A percentile compares a stretch with the other conserved stretches of the same genome.
Evolutionary conservation across 2,329 filamentous ascomycete species (phyloP).

Genomic region (Acephala macrosclerotiorum): DNA sequence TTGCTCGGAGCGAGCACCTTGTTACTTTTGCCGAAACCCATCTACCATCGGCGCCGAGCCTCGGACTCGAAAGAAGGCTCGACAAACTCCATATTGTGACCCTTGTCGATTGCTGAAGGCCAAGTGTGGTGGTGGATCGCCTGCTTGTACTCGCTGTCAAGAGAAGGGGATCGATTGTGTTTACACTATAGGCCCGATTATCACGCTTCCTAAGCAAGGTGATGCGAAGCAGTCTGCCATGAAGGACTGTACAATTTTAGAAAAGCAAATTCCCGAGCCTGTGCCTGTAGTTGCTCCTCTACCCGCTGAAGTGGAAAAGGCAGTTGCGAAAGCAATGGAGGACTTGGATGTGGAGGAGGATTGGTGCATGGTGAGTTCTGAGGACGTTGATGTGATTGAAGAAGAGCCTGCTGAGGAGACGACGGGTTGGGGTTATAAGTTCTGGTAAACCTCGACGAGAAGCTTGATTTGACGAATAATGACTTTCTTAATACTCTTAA

Average conservation of each 20-base stretch:
- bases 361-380: conserved; percentile 2
- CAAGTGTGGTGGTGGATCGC: neutral
- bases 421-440: neutral
- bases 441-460: neutral
- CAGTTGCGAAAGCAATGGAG: neutral
- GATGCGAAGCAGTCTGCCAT: neutral
- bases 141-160: neutral
- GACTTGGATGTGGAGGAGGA: conserved; percentile 3
- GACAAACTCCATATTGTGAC: neutral
- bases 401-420: neutral
- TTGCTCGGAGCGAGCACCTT: neutral
- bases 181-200: neutral
- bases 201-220: neutral
- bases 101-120: neutral
- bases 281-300: neutral
- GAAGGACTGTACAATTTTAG: neutral
- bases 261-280: neutral
- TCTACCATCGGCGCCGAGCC: neutral
- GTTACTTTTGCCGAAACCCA: neutral
- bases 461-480: neutral
- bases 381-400: neutral
- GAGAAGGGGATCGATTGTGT: neutral
- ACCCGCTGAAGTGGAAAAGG: neutral
- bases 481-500: neutral
- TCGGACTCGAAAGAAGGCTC: neutral